Evolutionary conservation across 139 green algal species (phyloP).

Genomic region (Desmodesmus armatus): DNA sequence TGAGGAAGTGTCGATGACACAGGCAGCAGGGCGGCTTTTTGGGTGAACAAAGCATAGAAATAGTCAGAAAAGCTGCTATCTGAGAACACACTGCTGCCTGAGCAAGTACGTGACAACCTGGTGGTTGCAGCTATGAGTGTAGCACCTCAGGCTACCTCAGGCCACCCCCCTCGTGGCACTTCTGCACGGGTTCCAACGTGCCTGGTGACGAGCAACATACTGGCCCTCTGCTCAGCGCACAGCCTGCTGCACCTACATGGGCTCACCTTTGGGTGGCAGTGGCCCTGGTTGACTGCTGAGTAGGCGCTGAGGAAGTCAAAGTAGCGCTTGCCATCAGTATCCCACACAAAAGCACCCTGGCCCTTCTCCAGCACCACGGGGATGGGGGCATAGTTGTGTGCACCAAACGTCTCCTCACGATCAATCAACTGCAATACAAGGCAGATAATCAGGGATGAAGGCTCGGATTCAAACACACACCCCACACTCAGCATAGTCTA

Average conservation of each 20-base stretch:
- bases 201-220: not conserved
- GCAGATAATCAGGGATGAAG: not conserved
- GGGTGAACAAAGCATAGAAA: no score
- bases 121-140: no score
- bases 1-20: no score
- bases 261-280: slow-evolving; percentile 94
- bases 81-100: no score
- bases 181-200: no score
- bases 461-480: not conserved
- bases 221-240: not conserved
- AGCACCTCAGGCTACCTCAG: no score
- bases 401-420: slow-evolving; percentile 82
- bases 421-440: slow-evolving; percentile 79
- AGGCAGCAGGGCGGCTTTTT: no score
- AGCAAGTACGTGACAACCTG: no score
- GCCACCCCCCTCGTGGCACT: no score
- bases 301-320: slow-evolving; percentile 94
- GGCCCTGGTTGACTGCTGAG: slow-evolving; percentile 96
- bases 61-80: no score
- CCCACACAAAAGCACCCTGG: slow-evolving; percentile 86
- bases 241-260: not conserved
- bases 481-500: not conserved
- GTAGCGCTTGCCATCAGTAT: slow-evolving; percentile 86
- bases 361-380: slow-evolving; percentile 86
- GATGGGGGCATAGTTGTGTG: slow-evolving; percentile 94